phyloP scores from a whole-genome alignment of 345 rosid species.

The Psidium guajava region DNA sequence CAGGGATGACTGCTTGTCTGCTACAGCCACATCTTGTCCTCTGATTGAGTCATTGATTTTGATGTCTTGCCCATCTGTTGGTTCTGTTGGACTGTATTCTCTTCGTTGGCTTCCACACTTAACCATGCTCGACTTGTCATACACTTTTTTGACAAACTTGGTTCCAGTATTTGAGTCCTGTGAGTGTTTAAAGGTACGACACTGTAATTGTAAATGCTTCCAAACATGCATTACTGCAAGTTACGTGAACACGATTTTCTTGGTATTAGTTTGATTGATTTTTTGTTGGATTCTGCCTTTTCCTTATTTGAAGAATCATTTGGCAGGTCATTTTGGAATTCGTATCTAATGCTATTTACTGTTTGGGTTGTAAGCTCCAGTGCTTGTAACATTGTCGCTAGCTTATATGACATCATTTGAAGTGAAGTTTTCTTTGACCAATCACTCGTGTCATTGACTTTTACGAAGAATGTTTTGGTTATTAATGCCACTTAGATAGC shows the following conservation, averaged over 20 bases:
- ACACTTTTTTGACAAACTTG: conserved; percentile 77
- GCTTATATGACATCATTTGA: neutral
- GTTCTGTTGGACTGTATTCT: conserved; percentile 71
- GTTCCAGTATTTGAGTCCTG: conserved; percentile 83
- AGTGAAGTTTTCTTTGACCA: neutral
- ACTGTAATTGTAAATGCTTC: neutral
- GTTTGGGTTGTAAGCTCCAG: neutral
- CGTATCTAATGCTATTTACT: neutral
- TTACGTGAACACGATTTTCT: neutral
- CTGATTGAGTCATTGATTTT: conserved; percentile 73
- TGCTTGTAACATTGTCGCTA: neutral
- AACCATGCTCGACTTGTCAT: conserved; percentile 75
- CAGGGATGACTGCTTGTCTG: conserved; percentile 77
- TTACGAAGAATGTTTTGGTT: neutral
- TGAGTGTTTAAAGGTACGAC: conserved; percentile 65
- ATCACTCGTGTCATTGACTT: neutral
- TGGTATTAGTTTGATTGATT: neutral
- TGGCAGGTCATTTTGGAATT: neutral
- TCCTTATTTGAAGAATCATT: neutral
- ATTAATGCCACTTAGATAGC: neutral
- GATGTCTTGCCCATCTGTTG: conserved; percentile 88
- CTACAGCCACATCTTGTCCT: conserved; percentile 72
- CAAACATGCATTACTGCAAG: neutral
- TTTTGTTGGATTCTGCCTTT: neutral
- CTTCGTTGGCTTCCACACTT: conserved; percentile 48